Evolutionary conservation across 306 rosid species (phyloP).

Genomic region (Calophaca sinica): DNA sequence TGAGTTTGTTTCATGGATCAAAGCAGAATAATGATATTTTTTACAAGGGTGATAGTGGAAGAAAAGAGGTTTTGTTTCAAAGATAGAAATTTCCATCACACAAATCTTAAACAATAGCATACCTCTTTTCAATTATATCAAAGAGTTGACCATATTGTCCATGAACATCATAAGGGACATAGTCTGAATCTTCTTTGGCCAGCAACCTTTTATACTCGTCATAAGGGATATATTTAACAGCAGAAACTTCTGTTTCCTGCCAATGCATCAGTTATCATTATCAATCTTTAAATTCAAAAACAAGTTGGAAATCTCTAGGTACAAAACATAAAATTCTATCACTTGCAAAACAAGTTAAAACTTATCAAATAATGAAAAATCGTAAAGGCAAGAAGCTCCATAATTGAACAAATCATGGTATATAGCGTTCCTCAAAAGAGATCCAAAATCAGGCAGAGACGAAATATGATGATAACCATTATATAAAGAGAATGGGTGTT

Average conservation of each 20-base stretch:
- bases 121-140: constrained; percentile 80
- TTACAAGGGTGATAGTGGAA: background rate
- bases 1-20: background rate
- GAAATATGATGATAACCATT: background rate
- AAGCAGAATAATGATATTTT: constrained; percentile 18
- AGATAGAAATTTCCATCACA: constrained; percentile 18
- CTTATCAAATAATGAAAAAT: constrained; percentile 18
- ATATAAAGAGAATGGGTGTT: too few relatives aligned
- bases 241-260: constrained; percentile 94
- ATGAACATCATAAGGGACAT: constrained; percentile 78
- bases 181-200: constrained; percentile 72
- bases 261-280: constrained; percentile 17
- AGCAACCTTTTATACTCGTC: constrained; percentile 73
- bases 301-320: background rate
- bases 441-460: constrained; percentile 4
- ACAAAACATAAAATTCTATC: constrained; percentile 19
- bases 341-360: constrained; percentile 20
- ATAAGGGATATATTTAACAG: constrained; percentile 82
- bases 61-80: constrained; percentile 12
- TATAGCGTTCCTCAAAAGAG: constrained; percentile 25
- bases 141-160: constrained; percentile 83
- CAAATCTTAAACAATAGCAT: constrained; percentile 34
- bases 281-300: constrained; percentile 6
- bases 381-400: constrained; percentile 2
- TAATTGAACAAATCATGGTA: constrained; percentile 27